Percentiles rank a stretch among this genome's conserved stretches.
Evolutionary conservation across 1,284 basidiomycete species (phyloP).

Genomic region (Macrocystidia cucumis): DNA sequence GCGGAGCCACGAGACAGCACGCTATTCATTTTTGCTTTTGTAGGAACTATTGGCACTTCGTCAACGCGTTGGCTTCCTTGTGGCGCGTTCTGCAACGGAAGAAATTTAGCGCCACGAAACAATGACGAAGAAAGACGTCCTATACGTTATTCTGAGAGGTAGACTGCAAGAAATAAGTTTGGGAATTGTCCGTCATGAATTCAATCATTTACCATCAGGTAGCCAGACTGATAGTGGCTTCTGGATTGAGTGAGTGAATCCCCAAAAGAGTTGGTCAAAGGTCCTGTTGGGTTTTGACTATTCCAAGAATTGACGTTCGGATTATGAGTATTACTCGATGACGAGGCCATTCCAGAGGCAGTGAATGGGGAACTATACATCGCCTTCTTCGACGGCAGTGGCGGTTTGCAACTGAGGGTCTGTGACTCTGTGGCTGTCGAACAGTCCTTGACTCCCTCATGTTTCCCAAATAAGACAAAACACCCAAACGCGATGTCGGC

Average conservation of each 20-base stretch:
- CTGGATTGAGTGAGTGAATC: conserved; percentile 62
- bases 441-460: no score
- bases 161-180: conserved; percentile 30
- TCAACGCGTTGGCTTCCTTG: conserved; percentile 55
- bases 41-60: conserved; percentile 62
- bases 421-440: no score
- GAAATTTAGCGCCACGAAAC: conserved; percentile 1
- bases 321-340: conserved; percentile 26
- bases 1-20: conserved; percentile 51
- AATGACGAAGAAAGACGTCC: conserved; percentile 6
- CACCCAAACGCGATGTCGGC: no score
- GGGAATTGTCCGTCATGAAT: conserved; percentile 1
- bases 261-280: conserved; percentile 27
- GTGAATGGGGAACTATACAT: conserved; percentile 31
- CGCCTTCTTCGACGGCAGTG: no score
- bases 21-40: conserved; percentile 71
- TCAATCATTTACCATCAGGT: conserved; percentile 50
- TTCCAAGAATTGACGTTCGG: conserved; percentile 33
- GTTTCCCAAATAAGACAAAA: no score
- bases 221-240: conserved; percentile 69
- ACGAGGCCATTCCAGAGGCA: conserved; percentile 37
- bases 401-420: no score
- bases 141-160: conserved; percentile 54
- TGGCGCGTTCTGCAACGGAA: conserved; percentile 34
- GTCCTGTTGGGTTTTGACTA: conserved; percentile 23